Evolutionary conservation across 805 yeast genomes (phyloP), one percentile per base, ranked within the genome.

Genomic region (Pichia cephalocereana): DNA sequence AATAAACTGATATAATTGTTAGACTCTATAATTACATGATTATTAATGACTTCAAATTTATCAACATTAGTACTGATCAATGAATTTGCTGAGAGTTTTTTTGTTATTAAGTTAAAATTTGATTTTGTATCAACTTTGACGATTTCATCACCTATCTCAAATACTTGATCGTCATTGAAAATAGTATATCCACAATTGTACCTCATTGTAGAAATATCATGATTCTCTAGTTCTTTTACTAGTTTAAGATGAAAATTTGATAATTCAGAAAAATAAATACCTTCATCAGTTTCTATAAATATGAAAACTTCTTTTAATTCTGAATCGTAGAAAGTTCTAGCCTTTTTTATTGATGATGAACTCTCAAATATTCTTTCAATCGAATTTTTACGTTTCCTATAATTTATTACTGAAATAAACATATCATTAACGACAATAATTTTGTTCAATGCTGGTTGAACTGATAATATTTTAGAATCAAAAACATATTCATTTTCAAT

Each of bases 401-500:
- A 34, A 15, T 34, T 34, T 12, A 34, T 15, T 8, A 34, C 17
- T 14, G 37, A 34, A 14, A 34, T 15, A 2, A 18, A 14, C 17
- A 8, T 34, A 10, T 15, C 26, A 6, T 49, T 52, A 28, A 53
- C 49, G 9, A 51, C 44, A 50, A 42, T 30, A 8, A 42, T 26
- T 14, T 34, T 34, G 8, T 34, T 15, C 8, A 14, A 34, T 15
- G 15, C 39, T 27, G 40, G 23, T 40, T 54, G n/a, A 14, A 57
- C 38, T 4, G 57, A 55, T 19, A 61, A 41, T 7, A 62, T 38
- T 2, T 46, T 34, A 4, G 32, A 15, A 1, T 45, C 44, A n/a
- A 58, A 38, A 1, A 37, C 40, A 4, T 57, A 9, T 32, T 61
- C 62, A n/a, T 48, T 50, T 30, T 55, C 51, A 19, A 60, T 48